Base-by-base conservation (phyloP, 1,284 basidiomycete genomes). In the Pseudozyma sp. region DNA sequence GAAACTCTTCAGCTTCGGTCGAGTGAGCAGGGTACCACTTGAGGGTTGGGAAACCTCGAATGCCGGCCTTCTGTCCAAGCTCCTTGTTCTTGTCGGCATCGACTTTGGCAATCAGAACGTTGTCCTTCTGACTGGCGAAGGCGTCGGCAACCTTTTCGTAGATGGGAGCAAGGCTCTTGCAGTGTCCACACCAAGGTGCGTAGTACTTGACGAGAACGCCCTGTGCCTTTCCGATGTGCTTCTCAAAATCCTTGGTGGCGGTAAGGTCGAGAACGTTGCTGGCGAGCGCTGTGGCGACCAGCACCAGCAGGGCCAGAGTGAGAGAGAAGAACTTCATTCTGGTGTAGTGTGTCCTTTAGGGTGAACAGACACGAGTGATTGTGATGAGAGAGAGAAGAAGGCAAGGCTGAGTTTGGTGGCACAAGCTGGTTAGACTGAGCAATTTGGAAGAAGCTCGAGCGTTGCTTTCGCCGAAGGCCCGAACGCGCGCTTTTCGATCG, bases 61-160 rank as follows among this genome's bases (percentile, higher is more conserved):
- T 91, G 18, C 89, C 93, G 81, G 90, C 94, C 85, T 91, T 64
- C 40, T 69, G 59, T 35, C 72, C 92, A 39, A 93, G 81, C 1
- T 89, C 87, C 81, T 90, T 91, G 72, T 94, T 92, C 64, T 92
- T 92, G 81, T 97, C 95, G 1, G 94, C 95, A 79, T 97, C 94
- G 7, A 96, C 91, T 85, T 97, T 97, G 70, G 94, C 95, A 73
- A 97, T 90, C 58, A 93, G 79, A 25, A 97, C 92, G 83, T 92
- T 93, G 85, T 93, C 90, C 80, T 86, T 78, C 40, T 92, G 91
- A 16, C 43, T 35, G 5, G 89, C 87, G 83, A 91, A 97, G 12
- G 92, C 92, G 81, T 96, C 92, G 40, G 91, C 95, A 18, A 97
- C 89, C 85, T 95, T 89, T 85, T 96, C 95, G 78, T 93, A 97